phyloP scores from a whole-genome alignment of 129 eudicot genomes.

The Saposhnikovia divaricata region DNA sequence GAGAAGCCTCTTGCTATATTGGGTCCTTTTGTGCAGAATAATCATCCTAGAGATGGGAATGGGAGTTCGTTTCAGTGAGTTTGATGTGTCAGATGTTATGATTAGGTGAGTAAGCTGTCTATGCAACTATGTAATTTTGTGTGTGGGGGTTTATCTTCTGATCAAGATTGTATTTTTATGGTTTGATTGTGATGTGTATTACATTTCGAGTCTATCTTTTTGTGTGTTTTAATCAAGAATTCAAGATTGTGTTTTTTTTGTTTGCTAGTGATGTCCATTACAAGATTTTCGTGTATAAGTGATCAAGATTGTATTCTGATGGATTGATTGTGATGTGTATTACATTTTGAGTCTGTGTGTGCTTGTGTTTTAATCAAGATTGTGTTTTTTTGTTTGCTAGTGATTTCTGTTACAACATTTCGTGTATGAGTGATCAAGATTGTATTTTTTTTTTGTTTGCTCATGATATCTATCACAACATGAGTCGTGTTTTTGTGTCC shows the following conservation, averaged over 20 bases:
- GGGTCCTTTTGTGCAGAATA: conserved; percentile 16
- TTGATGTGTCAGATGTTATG: background rate
- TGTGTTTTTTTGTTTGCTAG: background rate
- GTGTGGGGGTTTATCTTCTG: background rate
- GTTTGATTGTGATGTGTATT: background rate
- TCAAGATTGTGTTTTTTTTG: background rate
- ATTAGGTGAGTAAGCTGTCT: conserved; percentile 15
- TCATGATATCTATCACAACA: background rate
- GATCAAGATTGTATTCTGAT: background rate
- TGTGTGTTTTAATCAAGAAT: background rate
- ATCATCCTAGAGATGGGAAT: conserved; percentile 23
- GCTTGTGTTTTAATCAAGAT: background rate
- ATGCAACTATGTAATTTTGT: background rate
- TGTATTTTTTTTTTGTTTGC: background rate
- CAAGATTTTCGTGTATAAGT: no score
- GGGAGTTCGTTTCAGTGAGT: conserved; percentile 13
- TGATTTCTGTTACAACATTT: background rate
- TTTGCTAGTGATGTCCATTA: background rate
- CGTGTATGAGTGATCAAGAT: background rate
- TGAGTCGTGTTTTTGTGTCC: background rate
- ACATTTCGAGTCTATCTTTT: background rate
- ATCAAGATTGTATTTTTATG: background rate
- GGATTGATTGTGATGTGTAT: background rate
- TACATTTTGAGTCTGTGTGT: background rate
- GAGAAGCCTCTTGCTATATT: conserved; percentile 10